Evolutionary conservation across 148 eudicot species (phyloP).

Genomic region (Vaccinium corymbosum): DNA sequence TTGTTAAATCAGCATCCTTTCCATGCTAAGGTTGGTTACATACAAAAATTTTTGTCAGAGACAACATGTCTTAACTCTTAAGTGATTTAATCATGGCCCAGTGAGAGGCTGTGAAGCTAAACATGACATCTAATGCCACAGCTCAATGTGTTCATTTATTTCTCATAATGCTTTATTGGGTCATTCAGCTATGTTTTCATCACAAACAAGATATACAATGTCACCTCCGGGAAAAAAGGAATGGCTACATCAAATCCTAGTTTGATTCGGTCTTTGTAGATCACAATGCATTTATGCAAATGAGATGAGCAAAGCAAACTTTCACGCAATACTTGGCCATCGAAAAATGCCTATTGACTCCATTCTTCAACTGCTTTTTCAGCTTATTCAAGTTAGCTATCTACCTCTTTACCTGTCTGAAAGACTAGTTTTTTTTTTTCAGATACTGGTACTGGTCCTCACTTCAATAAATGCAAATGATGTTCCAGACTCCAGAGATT

Average conservation of each 20-base stretch:
- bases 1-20: not conserved
- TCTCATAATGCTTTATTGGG: not conserved
- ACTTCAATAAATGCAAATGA: not conserved
- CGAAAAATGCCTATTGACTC: not conserved
- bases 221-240: not conserved
- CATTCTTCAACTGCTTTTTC: not conserved
- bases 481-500: not conserved
- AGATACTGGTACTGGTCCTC: not conserved
- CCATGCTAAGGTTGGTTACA: not conserved
- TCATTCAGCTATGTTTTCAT: conserved; percentile 1
- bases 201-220: not conserved
- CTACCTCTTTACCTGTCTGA: conserved; percentile 3
- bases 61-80: not conserved
- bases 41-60: not conserved
- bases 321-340: not conserved
- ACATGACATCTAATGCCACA: not conserved
- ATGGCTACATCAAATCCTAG: not conserved
- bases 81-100: not conserved
- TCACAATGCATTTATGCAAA: not conserved
- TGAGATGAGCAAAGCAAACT: not conserved
- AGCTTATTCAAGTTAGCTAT: not conserved
- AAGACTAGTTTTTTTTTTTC: not conserved
- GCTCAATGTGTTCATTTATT: not conserved
- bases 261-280: not conserved
- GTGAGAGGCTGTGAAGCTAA: not conserved